phyloP scores from a whole-genome alignment of 129 eudicot species.

The Flaveria robusta region DNA sequence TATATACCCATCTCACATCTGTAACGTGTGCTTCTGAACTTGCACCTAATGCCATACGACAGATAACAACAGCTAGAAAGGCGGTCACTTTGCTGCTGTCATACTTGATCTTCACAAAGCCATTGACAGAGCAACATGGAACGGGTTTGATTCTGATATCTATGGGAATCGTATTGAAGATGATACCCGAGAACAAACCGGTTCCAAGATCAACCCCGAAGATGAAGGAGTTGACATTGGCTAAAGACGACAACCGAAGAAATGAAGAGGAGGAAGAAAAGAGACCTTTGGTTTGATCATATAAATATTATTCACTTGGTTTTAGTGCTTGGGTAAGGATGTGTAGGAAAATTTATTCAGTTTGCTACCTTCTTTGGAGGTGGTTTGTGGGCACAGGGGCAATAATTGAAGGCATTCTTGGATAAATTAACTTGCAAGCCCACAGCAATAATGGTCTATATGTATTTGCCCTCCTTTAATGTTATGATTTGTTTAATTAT shows the following conservation, averaged over 20 bases:
- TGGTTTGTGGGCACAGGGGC: constrained; percentile 34
- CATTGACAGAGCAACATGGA: constrained; percentile 65
- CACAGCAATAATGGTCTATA: constrained; percentile 28
- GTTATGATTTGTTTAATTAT: neutral
- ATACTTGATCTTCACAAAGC: constrained; percentile 65
- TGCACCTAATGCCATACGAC: neutral
- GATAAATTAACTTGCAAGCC: constrained; percentile 22
- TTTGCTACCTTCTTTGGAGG: constrained; percentile 33
- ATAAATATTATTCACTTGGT: constrained; percentile 12
- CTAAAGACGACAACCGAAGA: constrained; percentile 31
- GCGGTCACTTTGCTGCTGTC: constrained; percentile 68
- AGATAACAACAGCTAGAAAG: constrained; percentile 70
- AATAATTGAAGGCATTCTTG: constrained; percentile 10
- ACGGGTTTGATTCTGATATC: constrained; percentile 55
- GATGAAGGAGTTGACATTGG: constrained; percentile 24
- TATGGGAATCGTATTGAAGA: constrained; percentile 61
- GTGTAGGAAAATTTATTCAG: constrained; percentile 28
- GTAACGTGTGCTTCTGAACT: constrained; percentile 7
- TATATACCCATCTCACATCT: neutral
- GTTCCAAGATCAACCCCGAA: constrained; percentile 15
- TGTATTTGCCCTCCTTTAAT: constrained; percentile 10
- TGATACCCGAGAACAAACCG: constrained; percentile 57
- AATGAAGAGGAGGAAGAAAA: constrained; percentile 50
- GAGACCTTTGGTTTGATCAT: constrained; percentile 47
- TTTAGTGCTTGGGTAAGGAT: constrained; percentile 19